Evolutionary conservation across 1,139 yeast genomes (phyloP).

Genomic region (Suzukiozyma palmioleophila): DNA sequence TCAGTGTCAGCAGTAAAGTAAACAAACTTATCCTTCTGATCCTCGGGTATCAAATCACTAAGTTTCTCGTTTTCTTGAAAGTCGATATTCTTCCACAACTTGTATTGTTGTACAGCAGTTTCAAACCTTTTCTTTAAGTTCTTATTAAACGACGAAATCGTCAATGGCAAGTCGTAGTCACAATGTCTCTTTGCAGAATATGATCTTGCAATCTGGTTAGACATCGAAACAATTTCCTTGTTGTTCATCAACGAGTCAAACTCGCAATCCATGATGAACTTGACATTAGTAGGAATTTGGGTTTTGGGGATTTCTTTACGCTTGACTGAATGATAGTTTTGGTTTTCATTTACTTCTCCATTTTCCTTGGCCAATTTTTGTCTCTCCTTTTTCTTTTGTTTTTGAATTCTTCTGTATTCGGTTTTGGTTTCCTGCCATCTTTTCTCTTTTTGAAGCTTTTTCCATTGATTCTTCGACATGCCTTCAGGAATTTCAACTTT

Average conservation of each 20-base stretch:
- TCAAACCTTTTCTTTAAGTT: constrained; percentile 67
- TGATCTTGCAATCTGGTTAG: constrained; percentile 76
- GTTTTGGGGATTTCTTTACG: constrained; percentile 31
- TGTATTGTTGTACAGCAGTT: constrained; percentile 52
- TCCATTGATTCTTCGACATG: constrained; percentile 82
- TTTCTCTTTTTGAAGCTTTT: constrained; percentile 56
- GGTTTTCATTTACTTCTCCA: constrained; percentile 13
- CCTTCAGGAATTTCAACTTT: constrained; percentile 59
- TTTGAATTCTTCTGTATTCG: constrained; percentile 46
- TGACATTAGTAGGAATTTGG: constrained; percentile 45
- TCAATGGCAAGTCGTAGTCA: constrained; percentile 53
- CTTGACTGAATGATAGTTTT: constrained; percentile 23
- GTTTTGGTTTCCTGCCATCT: constrained; percentile 65
- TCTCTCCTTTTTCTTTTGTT: constrained; percentile 50
- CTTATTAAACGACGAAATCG: constrained; percentile 64
- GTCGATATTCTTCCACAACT: constrained; percentile 60
- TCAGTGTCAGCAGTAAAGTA: constrained; percentile 89
- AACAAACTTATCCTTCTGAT: constrained; percentile 39
- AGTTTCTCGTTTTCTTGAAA: constrained; percentile 47
- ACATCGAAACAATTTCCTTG: constrained; percentile 71
- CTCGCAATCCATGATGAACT: constrained; percentile 75
- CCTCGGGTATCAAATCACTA: constrained; percentile 26
- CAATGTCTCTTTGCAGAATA: constrained; percentile 75
- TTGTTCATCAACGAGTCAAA: constrained; percentile 88
- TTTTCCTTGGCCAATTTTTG: constrained; percentile 28